These are phyloP conservation scores for Lizonia empirigonia DNA, from an alignment of 2,329 filamentous ascomycete genomes.

Conservation along the genomic window DNA sequence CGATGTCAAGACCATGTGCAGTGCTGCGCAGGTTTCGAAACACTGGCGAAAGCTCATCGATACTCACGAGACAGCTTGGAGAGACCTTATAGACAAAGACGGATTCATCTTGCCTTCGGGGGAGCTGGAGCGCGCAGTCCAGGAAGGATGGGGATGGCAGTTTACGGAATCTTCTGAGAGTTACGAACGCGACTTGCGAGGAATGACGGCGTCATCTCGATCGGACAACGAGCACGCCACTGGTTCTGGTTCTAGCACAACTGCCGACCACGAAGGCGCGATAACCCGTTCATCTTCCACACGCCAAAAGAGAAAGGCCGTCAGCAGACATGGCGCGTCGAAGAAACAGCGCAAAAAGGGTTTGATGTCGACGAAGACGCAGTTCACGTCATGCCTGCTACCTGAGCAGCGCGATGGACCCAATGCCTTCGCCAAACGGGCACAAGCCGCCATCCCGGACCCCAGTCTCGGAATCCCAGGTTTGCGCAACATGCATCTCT, in stretches of 20 bases:
- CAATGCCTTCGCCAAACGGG: constrained; percentile 82
- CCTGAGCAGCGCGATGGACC: constrained; percentile 74
- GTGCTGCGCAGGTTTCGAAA: constrained; percentile 90
- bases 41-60: constrained; percentile 91
- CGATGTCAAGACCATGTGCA: constrained; percentile 83
- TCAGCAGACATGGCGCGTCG: constrained; percentile 44
- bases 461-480: constrained; percentile 79
- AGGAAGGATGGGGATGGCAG: constrained; percentile 97
- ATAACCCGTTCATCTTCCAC: constrained; percentile 38
- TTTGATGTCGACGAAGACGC: constrained; percentile 51
- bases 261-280: constrained; percentile 37
- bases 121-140: constrained; percentile 83
- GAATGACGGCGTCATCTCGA: constrained; percentile 48
- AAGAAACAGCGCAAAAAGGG: constrained; percentile 64
- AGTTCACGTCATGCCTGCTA: constrained; percentile 53
- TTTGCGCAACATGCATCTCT: constrained; percentile 84
- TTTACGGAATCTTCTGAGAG: constrained; percentile 76
- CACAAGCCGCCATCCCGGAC: constrained; percentile 80
- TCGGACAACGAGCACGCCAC: constrained; percentile 47
- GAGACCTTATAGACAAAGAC: constrained; percentile 83
- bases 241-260: constrained; percentile 24
- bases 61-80: constrained; percentile 94
- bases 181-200: constrained; percentile 80
- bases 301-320: constrained; percentile 49
- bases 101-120: constrained; percentile 78